These are phyloP conservation scores for Aspergillus calidoustus DNA, from an alignment of 2,329 filamentous ascomycete genomes.

Conservation along the genomic window DNA sequence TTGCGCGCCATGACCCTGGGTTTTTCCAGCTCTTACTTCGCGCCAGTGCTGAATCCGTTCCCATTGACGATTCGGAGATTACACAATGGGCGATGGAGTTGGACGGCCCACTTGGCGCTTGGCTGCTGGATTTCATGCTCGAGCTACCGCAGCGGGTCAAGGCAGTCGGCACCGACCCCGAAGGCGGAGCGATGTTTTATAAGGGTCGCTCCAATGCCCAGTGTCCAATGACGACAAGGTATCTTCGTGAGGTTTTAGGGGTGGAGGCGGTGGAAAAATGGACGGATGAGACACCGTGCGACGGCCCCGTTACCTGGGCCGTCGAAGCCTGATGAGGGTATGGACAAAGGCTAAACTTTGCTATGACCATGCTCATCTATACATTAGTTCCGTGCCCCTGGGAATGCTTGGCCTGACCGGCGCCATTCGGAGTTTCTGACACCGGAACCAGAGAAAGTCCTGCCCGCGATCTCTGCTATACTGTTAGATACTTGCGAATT, in stretches of 20 bases:
- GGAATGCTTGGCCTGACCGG: not conserved
- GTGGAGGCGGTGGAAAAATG: slow-evolving; percentile 29
- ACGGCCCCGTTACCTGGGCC: slow-evolving; percentile 12
- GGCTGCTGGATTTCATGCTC: slow-evolving; percentile 43
- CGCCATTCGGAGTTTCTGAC: not conserved
- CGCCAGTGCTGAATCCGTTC: slow-evolving; percentile 44
- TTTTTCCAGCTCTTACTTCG: slow-evolving; percentile 43
- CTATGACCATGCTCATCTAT: not conserved
- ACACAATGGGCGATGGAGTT: slow-evolving; percentile 42
- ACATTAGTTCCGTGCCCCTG: not conserved
- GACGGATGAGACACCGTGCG: slow-evolving; percentile 30
- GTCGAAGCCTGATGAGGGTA: not conserved
- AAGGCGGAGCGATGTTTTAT: slow-evolving; percentile 31
- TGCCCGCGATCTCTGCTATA: too few relatives aligned
- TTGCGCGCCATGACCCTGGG: slow-evolving; percentile 29
- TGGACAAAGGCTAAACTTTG: not conserved
- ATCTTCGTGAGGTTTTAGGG: slow-evolving; percentile 32
- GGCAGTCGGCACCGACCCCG: slow-evolving; percentile 20
- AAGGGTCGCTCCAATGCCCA: slow-evolving; percentile 28
- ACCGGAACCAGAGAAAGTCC: too few relatives aligned
- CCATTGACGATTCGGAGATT: slow-evolving; percentile 39
- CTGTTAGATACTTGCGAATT: too few relatives aligned
- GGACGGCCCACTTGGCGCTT: slow-evolving; percentile 34
- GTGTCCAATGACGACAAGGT: slow-evolving; percentile 27
- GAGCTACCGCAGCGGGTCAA: slow-evolving; percentile 33